A percentile compares a stretch with the other conserved stretches of the same genome.
These are phyloP conservation scores for Mycena olivaceomarginata DNA, from an alignment of 768 basidiomycete species.

Conservation along the genomic window DNA sequence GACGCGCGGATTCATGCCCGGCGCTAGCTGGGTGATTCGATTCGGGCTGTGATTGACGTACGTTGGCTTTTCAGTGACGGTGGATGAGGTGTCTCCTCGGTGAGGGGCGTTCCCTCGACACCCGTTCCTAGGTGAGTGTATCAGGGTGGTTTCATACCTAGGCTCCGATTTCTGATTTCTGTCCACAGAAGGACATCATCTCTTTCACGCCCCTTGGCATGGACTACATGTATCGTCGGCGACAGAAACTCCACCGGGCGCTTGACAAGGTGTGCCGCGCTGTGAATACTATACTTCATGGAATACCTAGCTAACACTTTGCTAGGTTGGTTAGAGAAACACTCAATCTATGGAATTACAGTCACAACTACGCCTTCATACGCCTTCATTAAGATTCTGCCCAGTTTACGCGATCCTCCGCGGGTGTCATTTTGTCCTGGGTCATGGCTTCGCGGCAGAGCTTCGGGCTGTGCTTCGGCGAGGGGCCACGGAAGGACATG, in stretches of 20 bases:
- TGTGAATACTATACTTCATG: neutral
- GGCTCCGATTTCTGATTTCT: neutral
- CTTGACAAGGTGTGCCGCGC: neutral
- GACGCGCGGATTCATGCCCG: neutral
- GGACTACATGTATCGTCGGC: neutral
- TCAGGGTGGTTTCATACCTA: neutral
- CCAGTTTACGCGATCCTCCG: slow-evolving; percentile 20
- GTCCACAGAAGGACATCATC: neutral
- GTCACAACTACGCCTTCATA: neutral
- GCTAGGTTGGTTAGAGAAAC: neutral
- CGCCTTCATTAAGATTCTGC: neutral
- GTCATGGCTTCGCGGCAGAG: slow-evolving; percentile 11
- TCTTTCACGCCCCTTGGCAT: no score
- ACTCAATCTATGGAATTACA: no score
- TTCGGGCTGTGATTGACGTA: slow-evolving; percentile 27
- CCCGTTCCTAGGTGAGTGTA: neutral
- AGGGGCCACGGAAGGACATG: neutral
- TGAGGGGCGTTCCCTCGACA: neutral
- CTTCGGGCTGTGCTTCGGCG: neutral
- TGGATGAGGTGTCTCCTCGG: slow-evolving; percentile 7
- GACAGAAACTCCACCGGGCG: neutral
- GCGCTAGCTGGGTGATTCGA: slow-evolving; percentile 11
- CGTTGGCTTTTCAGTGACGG: slow-evolving; percentile 22
- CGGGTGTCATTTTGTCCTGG: slow-evolving; percentile 13
- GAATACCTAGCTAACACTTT: neutral